Conservation (phyloP, 1,284 basidiomycete species). For the Trichosporon asahii region DNA sequence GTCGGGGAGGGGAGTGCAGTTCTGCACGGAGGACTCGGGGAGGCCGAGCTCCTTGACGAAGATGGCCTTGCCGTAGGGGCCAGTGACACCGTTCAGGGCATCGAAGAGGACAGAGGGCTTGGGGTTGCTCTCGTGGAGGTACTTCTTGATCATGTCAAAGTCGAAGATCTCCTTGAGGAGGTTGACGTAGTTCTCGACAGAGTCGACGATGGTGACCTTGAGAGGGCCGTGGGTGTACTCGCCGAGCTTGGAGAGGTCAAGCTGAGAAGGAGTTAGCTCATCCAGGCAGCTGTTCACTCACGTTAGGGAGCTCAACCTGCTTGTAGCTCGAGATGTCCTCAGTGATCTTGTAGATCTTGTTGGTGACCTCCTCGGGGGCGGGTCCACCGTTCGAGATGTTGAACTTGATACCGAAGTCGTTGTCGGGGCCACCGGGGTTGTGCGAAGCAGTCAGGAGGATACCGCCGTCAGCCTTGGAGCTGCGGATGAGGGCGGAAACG, state of each 20-base stretch:
- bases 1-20: slow-evolving; percentile 84
- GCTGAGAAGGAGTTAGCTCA: slow-evolving; percentile 50
- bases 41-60: slow-evolving; percentile 82
- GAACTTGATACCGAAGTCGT: slow-evolving; percentile 99
- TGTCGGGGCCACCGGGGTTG: slow-evolving; percentile 95
- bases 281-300: slow-evolving; percentile 50
- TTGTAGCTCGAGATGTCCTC: slow-evolving; percentile 85
- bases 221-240: slow-evolving; percentile 75
- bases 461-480: slow-evolving; percentile 92
- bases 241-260: slow-evolving; percentile 82
- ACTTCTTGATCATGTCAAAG: slow-evolving; percentile 85
- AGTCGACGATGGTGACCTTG: slow-evolving; percentile 88
- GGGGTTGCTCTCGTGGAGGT: slow-evolving; percentile 62
- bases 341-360: slow-evolving; percentile 89
- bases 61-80: slow-evolving; percentile 89
- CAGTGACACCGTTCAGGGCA: slow-evolving; percentile 93
- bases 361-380: slow-evolving; percentile 88
- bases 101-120: slow-evolving; percentile 92
- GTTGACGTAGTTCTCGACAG: slow-evolving; percentile 81
- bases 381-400: slow-evolving; percentile 96
- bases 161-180: slow-evolving; percentile 90
- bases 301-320: slow-evolving; percentile 71
- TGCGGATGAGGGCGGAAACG: slow-evolving; percentile 90
- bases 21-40: slow-evolving; percentile 76
- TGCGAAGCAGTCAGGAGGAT: slow-evolving; percentile 97